Evolutionary conservation across 306 rosid species (phyloP), one percentile per base, ranked within the genome.

Genomic region (Glycyrrhiza uralensis): DNA sequence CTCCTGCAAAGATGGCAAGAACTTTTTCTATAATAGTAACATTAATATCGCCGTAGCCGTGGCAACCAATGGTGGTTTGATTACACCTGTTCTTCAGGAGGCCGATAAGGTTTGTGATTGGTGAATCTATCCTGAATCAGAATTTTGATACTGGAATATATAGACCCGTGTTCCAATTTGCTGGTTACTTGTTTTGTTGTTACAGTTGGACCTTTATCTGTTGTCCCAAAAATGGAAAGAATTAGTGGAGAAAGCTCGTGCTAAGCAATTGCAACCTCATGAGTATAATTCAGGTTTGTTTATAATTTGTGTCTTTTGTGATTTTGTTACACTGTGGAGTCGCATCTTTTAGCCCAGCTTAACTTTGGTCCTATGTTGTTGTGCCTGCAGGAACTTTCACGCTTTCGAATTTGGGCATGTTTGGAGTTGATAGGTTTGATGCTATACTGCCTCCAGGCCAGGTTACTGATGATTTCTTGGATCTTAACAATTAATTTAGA

Each of bases 371-470:
- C n/a, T n/a, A n/a, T n/a, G n/a, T n/a, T n/a, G 67, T 15, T 19
- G 45, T 71, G 74, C 17, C 1, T 66, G 70, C 66, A 93, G 98
- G 98, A 76, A 93, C 98, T 69, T 93, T 93, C 75, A 93, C 98
- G 0, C 87, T 93, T 63, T 93, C 98, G 52, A 93, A 93, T 79
- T 80, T 93, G 89, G 97, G 98, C 33, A 90, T 90, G 98, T 93
- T 90, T 74, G 97, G 96, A 83, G 97, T 90, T 70, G 97, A 90
- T 77, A 85, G 86, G 77, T 93, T 93, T 26, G 98, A 93, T 69
- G 98, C 98, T 73, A 90, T 93, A 76, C 97, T 93, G 66, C 98
- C 98, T 70, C 98, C 97, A 1, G 98, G 98, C 85, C 98, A 93
- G 89, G 98, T 88, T 76, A 76, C 79, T 61, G 29, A 72, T 62